A percentile compares a stretch with the other conserved stretches of the same genome.
These are phyloP conservation scores for Wallemia ichthyophaga DNA, from an alignment of 1,284 basidiomycete genomes.

Conservation along the genomic window DNA sequence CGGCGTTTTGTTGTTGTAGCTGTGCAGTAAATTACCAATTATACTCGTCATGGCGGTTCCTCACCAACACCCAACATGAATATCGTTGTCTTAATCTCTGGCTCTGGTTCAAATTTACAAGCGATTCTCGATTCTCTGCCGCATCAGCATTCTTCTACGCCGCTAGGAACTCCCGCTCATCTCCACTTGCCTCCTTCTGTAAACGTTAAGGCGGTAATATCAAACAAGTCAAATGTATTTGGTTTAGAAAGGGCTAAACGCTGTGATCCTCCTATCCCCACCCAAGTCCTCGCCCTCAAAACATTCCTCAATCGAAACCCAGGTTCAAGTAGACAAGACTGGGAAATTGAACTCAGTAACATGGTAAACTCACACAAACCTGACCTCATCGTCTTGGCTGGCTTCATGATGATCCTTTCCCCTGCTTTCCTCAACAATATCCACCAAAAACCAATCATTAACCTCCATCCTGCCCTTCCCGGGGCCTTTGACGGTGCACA, in stretches of 20 bases:
- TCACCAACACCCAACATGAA: constrained; percentile 7
- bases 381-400: constrained; percentile 70
- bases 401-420: constrained; percentile 82
- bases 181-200: not conserved
- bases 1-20: not conserved
- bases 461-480: constrained; percentile 83
- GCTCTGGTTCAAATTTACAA: constrained; percentile 86
- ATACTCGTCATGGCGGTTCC: constrained; percentile 1
- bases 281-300: constrained; percentile 53
- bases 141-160: constrained; percentile 26
- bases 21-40: not conserved
- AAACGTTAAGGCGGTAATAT: constrained; percentile 48
- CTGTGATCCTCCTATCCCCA: constrained; percentile 44
- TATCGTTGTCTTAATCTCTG: constrained; percentile 41
- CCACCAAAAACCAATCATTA: constrained; percentile 35
- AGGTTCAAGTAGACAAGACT: constrained; percentile 45
- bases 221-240: constrained; percentile 71
- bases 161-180: too few species aligned
- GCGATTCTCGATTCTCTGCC: constrained; percentile 48
- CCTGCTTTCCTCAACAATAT: constrained; percentile 22
- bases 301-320: constrained; percentile 48
- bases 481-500: constrained; percentile 78
- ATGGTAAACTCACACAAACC: constrained; percentile 33
- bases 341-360: constrained; percentile 53
- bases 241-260: constrained; percentile 50